Percentiles rank a stretch among this genome's conserved stretches.
These are phyloP conservation scores for Xylaria sp. DNA, from an alignment of 2,329 filamentous ascomycete genomes.

Conservation along the genomic window DNA sequence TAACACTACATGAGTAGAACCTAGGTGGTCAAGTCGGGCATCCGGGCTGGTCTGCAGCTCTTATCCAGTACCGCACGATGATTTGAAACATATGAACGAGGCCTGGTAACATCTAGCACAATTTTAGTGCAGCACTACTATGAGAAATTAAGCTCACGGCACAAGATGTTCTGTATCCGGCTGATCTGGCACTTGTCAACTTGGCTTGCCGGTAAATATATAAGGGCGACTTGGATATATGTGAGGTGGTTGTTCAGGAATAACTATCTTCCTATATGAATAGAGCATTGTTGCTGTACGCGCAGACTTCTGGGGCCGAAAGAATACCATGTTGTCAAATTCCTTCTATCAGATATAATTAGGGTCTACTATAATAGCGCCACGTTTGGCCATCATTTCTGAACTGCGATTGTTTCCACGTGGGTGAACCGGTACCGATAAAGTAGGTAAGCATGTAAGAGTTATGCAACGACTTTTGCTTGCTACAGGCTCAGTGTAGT, in stretches of 20 bases:
- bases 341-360: neutral
- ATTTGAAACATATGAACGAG: neutral
- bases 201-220: neutral
- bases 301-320: neutral
- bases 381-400: neutral
- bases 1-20: too few species aligned
- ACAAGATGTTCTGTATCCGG: neutral
- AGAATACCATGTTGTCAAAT: neutral
- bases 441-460: neutral
- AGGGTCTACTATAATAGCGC: neutral
- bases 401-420: neutral
- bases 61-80: neutral
- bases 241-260: neutral
- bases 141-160: too few species aligned
- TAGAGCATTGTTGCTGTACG: neutral
- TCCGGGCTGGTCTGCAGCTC: too few species aligned
- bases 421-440: neutral
- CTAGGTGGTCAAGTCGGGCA: too few species aligned
- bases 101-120: neutral
- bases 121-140: neutral
- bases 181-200: neutral
- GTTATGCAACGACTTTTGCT: neutral
- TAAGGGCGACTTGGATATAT: neutral
- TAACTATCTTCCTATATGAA: neutral
- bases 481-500: neutral